Conservation (phyloP, 2,329 filamentous ascomycete species). For the Coccinonectria pachysandricola region DNA sequence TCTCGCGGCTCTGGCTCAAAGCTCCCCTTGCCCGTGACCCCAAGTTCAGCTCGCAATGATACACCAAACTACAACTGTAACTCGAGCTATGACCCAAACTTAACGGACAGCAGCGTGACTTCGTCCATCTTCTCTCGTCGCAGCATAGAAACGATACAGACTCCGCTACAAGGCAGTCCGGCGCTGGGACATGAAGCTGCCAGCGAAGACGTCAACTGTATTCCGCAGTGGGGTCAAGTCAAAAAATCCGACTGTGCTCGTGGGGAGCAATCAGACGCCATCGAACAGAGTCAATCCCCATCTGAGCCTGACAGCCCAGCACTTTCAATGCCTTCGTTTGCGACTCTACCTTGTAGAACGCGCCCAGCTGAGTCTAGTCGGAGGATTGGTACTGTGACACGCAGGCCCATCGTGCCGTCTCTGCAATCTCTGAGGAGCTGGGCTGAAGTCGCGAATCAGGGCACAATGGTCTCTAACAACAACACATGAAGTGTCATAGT, state of each 20-base stretch:
- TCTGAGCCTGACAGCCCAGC: slow-evolving; percentile 13
- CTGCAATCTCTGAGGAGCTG: slow-evolving; percentile 28
- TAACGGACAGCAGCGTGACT: slow-evolving; percentile 33
- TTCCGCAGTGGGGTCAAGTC: slow-evolving; percentile 18
- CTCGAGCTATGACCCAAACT: slow-evolving; percentile 28
- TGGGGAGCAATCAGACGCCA: no score
- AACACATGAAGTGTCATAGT: no score
- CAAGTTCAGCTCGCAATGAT: slow-evolving; percentile 24
- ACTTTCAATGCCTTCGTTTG: slow-evolving; percentile 19
- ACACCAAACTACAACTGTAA: slow-evolving; percentile 26
- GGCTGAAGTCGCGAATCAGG: slow-evolving; percentile 29
- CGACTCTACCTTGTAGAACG: slow-evolving; percentile 23
- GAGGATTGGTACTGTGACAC: slow-evolving; percentile 10
- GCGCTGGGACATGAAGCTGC: slow-evolving; percentile 10
- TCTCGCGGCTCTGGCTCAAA: slow-evolving; percentile 28
- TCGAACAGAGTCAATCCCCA: slow-evolving; percentile 8
- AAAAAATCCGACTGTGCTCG: no score
- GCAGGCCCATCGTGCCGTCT: slow-evolving; percentile 18
- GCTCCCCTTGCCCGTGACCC: slow-evolving; percentile 29
- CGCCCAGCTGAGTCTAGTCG: slow-evolving; percentile 10
- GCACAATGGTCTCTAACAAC: slow-evolving; percentile 10
- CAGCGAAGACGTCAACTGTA: slow-evolving; percentile 6
- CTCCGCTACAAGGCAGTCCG: slow-evolving; percentile 22
- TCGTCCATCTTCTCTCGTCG: slow-evolving; percentile 31
- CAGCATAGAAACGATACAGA: slow-evolving; percentile 25